Percentiles rank a stretch among this genome's conserved stretches.
These are phyloP conservation scores for Pythium vanterpoolii DNA, from an alignment of 352 stramenopile genomes.

Conservation along the genomic window DNA sequence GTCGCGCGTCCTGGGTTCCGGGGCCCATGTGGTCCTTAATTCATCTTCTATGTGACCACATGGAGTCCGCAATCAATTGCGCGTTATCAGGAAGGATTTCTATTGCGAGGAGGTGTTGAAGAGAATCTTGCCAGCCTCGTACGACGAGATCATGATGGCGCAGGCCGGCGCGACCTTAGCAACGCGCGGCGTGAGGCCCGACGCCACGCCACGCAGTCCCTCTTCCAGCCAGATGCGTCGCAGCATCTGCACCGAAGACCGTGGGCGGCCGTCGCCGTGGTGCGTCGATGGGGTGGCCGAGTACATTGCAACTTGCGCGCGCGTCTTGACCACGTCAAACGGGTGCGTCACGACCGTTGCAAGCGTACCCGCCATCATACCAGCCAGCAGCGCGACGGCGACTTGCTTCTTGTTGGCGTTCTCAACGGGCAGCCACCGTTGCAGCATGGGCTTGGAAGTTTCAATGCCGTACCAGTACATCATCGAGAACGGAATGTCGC, in stretches of 20 bases:
- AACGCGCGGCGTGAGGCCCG: slow-evolving; percentile 62
- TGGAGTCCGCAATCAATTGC: neutral
- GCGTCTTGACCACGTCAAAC: slow-evolving; percentile 96
- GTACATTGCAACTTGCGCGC: slow-evolving; percentile 70
- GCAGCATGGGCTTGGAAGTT: slow-evolving; percentile 47
- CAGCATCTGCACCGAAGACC: slow-evolving; percentile 35
- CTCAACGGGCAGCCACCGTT: slow-evolving; percentile 19
- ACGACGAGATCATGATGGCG: slow-evolving; percentile 86
- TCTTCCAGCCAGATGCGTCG: slow-evolving; percentile 44
- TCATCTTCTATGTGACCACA: too few species aligned
- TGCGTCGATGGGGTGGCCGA: slow-evolving; percentile 27
- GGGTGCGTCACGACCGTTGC: slow-evolving; percentile 91
- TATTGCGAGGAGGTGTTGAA: neutral
- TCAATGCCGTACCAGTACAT: slow-evolving; percentile 95
- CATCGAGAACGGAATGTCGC: slow-evolving; percentile 94
- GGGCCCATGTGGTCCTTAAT: too few species aligned
- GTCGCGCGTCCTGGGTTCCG: too few species aligned
- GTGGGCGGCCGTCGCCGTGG: slow-evolving; percentile 14
- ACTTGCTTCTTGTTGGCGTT: slow-evolving; percentile 31
- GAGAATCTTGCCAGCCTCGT: slow-evolving; percentile 63
- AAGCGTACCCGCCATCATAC: slow-evolving; percentile 81
- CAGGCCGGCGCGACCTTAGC: slow-evolving; percentile 70
- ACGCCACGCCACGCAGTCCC: slow-evolving; percentile 51
- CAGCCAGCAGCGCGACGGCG: slow-evolving; percentile 80
- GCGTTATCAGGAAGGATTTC: neutral